Percentiles rank a stretch among this genome's conserved stretches.
Evolutionary conservation across 2,329 filamentous ascomycete species (phyloP).

Genomic region (Neofusicoccum sp.): DNA sequence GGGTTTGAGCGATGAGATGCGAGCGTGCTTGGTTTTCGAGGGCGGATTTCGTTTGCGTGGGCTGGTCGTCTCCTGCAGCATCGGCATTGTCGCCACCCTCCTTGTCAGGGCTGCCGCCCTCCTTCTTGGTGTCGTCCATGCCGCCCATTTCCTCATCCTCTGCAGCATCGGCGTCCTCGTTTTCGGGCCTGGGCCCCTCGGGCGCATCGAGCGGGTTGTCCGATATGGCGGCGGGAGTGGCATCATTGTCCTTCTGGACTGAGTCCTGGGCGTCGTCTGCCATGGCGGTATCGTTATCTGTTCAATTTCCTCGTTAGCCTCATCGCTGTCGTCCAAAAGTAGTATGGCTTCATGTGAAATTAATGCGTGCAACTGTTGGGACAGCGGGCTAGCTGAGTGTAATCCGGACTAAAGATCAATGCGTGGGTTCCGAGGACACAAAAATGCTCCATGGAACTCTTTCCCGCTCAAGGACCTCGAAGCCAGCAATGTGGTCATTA

Average conservation of each 20-base stretch:
- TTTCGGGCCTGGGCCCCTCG: conserved; percentile 59
- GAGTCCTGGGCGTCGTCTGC: conserved; percentile 47
- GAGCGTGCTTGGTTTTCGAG: conserved; percentile 86
- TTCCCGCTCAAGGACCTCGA: too few relatives aligned
- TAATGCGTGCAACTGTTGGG: background rate
- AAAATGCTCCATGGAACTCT: too few relatives aligned
- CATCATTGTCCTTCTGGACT: conserved; percentile 40
- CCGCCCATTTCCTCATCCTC: conserved; percentile 72
- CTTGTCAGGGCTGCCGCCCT: conserved; percentile 29
- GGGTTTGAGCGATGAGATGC: conserved; percentile 89
- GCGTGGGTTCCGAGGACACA: too few relatives aligned
- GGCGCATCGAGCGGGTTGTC: conserved; percentile 73
- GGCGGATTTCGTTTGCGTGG: conserved; percentile 74
- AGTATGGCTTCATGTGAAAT: background rate
- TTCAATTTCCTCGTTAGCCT: background rate
- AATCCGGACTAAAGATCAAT: too few relatives aligned
- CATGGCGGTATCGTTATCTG: conserved; percentile 60
- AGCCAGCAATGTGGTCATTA: too few relatives aligned
- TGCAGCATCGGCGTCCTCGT: conserved; percentile 60
- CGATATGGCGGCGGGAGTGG: conserved; percentile 57
- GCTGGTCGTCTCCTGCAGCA: conserved; percentile 54
- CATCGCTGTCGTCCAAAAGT: background rate
- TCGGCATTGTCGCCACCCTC: conserved; percentile 35
- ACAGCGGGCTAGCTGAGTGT: too few relatives aligned
- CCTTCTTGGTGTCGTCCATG: conserved; percentile 42